Base-by-base conservation (phyloP, 768 basidiomycete genomes). In the Leccinum boreale region DNA sequence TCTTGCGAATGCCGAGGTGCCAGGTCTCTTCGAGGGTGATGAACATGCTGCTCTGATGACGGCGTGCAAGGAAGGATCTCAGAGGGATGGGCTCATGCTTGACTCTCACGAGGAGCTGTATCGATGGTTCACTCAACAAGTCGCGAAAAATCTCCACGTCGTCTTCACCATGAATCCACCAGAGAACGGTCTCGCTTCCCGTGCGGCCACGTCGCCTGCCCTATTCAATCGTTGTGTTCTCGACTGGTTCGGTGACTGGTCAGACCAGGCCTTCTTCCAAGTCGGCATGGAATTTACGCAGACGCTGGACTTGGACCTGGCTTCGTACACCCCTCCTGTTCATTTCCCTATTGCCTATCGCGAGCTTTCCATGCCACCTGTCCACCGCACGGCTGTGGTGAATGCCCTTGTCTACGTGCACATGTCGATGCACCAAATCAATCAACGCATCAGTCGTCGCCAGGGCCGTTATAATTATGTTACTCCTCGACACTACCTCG, bases 221-320 rank as follows among this genome's bases (percentile, higher is more conserved):
- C 78, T 98, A 66, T 96, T 96, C 86, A 99, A 99, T 77, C 89
- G 97, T 77, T 99, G 97, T 71, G 97, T 99, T 8, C 80, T 99
- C 57, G 96, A 99, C 73, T 99, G 97, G 97, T 98, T 98, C 65
- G 97, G 97, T 26, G 95, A 98, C 70, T 99, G 97, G 97, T 94
- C 95, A 15, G 94, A 97, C 65, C 95, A 98, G 70, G 95, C 97
- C 0, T 91, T 98, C 75, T 98, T 90, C 70, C 97, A 98, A 78
- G 97, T 99, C 59, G 97, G 92, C 45, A 85, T 90, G 80, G 97
- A 98, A 74, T 96, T 99, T 74, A 98, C 96, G 2, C 84, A 91
- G 53, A 89, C 90, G 0, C 81, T 99, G 62, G 97, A 98, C 73
- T 82, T 99, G 62, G 97, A 98, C 67, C 73, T 92, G 36, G 80